Base-by-base conservation (phyloP, 495 filamentous ascomycete species). In the Glonium stellatum region DNA sequence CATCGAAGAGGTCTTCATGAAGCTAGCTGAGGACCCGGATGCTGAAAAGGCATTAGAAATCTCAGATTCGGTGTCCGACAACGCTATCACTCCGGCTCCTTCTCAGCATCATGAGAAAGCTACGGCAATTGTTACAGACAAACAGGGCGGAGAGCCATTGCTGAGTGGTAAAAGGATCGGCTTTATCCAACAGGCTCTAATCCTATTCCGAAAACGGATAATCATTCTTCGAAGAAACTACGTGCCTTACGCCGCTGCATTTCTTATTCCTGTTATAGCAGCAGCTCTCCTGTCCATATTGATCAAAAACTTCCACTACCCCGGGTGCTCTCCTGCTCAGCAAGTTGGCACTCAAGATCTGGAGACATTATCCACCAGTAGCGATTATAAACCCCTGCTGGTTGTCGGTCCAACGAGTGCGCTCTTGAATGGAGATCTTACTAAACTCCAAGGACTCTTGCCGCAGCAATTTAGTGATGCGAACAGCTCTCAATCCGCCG, bases 1-100 rank as follows among this genome's bases (percentile, higher is more conserved):
- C 0, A 92, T 96, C 59, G 89, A 92, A 68, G 87, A 92, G 66
- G 87, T 93, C 0, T 96, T 96, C 71, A 72, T 95, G 57, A 87
- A 88, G 59, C 79, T 95, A 35, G 89, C 89, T 0, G 86, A 87
- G 56, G 88, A 92, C 15, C 34, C 52, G 6, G 54, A 56, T 18
- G 48, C 39, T 9, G 21, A 23, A 0, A 15, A 36, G 0, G 11
- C 22, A 25, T 58, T 34, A 22, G 22, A 52, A 6, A 21, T 12
- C n/a, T 54, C 47, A 15, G n/a, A 36, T 10, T 41, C 55, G n/a
- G 21, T 19, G 2, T 48, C 10, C 5, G 41, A 55, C 3, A 23
- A 18, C 22, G 22, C 49, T 13, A 47, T 41, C 18, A 58, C 44
- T n/a, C 3, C 37, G 11, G 50, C 5, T 34, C 34, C 21, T 27